Evolutionary conservation across 192 early-diverging fungal species (phyloP).

Genomic region (Bifiguratus adelaidae): DNA sequence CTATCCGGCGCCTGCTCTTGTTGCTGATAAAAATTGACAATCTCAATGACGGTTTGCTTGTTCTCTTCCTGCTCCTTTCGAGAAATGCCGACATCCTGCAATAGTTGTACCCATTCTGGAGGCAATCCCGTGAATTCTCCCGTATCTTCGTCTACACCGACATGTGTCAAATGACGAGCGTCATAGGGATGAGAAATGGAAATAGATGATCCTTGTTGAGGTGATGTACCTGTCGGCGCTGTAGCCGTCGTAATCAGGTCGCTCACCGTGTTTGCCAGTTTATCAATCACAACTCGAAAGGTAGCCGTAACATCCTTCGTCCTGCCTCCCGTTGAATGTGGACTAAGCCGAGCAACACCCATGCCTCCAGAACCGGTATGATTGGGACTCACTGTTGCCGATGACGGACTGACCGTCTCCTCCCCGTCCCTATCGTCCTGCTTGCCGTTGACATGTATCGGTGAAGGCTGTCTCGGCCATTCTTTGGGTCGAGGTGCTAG

Average conservation of each 20-base stretch:
- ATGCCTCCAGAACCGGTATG: neutral
- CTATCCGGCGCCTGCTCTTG: no score
- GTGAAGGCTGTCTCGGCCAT: no score
- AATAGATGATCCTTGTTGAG: neutral
- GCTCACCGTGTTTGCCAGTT: neutral
- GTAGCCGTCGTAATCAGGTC: slow-evolving; percentile 1
- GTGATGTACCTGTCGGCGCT: neutral
- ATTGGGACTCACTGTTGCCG: neutral
- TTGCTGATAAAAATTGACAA: neutral
- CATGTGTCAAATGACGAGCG: slow-evolving; percentile 89
- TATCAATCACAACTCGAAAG: neutral
- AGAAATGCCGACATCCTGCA: slow-evolving; percentile 83
- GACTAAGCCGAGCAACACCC: neutral
- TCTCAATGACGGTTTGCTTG: slow-evolving; percentile 37
- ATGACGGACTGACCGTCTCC: neutral
- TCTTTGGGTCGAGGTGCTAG: neutral
- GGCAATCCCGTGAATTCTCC: slow-evolving; percentile 89
- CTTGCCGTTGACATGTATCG: neutral
- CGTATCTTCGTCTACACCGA: slow-evolving; percentile 89
- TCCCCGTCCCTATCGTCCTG: neutral
- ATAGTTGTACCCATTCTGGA: slow-evolving; percentile 78
- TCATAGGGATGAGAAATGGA: slow-evolving; percentile 84
- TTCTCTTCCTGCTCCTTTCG: slow-evolving; percentile 86
- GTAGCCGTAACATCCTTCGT: slow-evolving; percentile 1
- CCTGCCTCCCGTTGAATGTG: neutral